Base-by-base conservation (phyloP, 495 filamentous ascomycete genomes). In the Aspergillus egyptiacus region DNA sequence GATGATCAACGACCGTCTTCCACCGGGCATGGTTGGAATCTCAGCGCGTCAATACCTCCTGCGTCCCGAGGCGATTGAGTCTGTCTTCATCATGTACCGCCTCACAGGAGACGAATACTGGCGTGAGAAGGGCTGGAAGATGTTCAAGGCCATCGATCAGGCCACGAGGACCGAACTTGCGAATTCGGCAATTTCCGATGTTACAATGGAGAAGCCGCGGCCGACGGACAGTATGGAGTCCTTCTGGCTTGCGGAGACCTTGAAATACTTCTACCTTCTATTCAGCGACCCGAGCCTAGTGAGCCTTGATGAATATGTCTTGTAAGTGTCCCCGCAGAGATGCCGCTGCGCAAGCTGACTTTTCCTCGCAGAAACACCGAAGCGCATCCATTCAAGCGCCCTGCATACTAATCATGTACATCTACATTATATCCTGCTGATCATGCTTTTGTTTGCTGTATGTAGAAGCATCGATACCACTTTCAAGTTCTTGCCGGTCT, bases 51-150 rank as follows among this genome's bases (percentile, higher is more conserved):
- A 78, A 34, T 96, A 96, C 61, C 84, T 91, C 46, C 78, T 96
- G 48, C 90, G 88, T 36, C 90, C 90, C 35, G 90, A 96, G 72
- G 90, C 90, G 2, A 95, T 96, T 54, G 90, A 96, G 64, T 94
- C 87, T 1, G 88, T 96, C 11, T 96, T 89, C 76, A 90, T 94
- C 72, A 89, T 95, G 85, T 95, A 86, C 72, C 86, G 90, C 58
- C 83, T 93, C 54, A 95, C 89, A 0, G 90, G 88, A 44, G 86
- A 93, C 46, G 64, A 75, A 0, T 63, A 68, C 37, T 96, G 89
- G 88, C 87, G 88, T 46, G 80, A 86, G 47, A 86, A 86, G 55
- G 90, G 89, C 15, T 96, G 90, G 90, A 76, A 80, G 40, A 96
- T 96, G 90, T 95, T 90, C 61, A 67, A 84, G 59, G 77, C 88